Evolutionary conservation across 257 asterid species (phyloP).

Genomic region (Solanum neorickii): DNA sequence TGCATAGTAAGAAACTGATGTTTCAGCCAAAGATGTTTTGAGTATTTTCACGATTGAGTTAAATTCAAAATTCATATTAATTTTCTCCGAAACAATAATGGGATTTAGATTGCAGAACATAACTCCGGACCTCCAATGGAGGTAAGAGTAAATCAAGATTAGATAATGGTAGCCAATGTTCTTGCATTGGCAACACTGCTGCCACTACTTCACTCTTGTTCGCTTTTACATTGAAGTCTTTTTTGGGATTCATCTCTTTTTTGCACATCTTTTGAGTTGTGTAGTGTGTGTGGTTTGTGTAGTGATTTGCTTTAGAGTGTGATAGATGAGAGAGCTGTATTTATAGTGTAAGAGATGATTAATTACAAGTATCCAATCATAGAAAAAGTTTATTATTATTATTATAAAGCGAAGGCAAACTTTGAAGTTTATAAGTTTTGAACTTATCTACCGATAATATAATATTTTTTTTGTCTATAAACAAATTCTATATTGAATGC

Average conservation of each 20-base stretch:
- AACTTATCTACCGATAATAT: too few species aligned
- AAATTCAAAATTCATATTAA: not conserved
- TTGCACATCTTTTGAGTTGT: too few species aligned
- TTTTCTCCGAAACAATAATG: not conserved
- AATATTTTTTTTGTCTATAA: too few species aligned
- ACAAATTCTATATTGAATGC: too few species aligned
- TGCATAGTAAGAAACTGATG: constrained; percentile 1
- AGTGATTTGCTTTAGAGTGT: too few species aligned
- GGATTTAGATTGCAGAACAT: not conserved
- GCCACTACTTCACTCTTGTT: not conserved
- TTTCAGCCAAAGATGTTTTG: not conserved
- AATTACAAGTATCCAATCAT: too few species aligned
- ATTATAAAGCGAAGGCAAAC: too few species aligned
- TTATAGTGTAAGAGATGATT: too few species aligned
- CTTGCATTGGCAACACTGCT: not conserved
- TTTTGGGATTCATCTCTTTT: not conserved
- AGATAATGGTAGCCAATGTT: constrained; percentile 2
- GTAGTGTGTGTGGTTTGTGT: too few species aligned
- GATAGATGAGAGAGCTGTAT: too few species aligned
- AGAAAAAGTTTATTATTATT: too few species aligned
- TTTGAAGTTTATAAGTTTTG: too few species aligned
- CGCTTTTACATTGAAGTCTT: not conserved
- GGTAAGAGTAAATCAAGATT: constrained; percentile 7
- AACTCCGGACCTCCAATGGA: not conserved
- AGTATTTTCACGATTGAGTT: not conserved